Conservation (phyloP, 805 yeast genomes). For the Clavispora phyllophila region DNA sequence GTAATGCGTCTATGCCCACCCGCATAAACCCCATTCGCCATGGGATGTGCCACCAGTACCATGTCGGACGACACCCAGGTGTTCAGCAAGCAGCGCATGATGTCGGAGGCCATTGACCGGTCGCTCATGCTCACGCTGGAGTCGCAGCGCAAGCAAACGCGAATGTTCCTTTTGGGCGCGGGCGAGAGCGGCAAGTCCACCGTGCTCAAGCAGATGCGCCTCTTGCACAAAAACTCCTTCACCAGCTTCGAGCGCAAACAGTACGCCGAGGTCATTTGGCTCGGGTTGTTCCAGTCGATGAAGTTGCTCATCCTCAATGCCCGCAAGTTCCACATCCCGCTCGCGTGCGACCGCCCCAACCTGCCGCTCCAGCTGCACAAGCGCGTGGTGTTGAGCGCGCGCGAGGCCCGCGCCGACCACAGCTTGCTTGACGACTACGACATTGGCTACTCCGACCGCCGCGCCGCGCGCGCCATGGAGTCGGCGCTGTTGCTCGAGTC, state of each 20-base stretch:
- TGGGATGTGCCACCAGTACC: constrained; percentile 72
- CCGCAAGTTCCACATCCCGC: constrained; percentile 52
- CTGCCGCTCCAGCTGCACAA: constrained; percentile 44
- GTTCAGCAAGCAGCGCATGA: constrained; percentile 46
- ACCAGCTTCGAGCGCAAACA: constrained; percentile 71
- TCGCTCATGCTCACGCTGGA: constrained; percentile 47
- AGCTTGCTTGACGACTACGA: constrained; percentile 12
- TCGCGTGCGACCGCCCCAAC: constrained; percentile 58
- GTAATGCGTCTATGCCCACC: neutral
- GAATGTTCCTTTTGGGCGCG: constrained; percentile 79
- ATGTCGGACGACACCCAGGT: constrained; percentile 45
- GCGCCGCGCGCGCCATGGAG: neutral
- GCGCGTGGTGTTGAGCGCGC: constrained; percentile 48
- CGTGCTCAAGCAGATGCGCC: constrained; percentile 80
- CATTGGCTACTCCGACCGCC: constrained; percentile 8
- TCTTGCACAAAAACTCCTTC: constrained; percentile 84
- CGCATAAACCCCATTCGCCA: constrained; percentile 16
- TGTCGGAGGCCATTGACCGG: constrained; percentile 63
- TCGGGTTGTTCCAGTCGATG: constrained; percentile 84
- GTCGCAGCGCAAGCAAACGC: constrained; percentile 55
- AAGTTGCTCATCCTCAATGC: constrained; percentile 71
- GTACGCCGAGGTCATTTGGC: constrained; percentile 88
- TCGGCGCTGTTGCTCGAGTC: neutral
- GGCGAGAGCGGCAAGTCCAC: constrained; percentile 96
- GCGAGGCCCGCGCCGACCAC: constrained; percentile 14